Base-by-base conservation (phyloP, 2,329 filamentous ascomycete genomes). In the Tolypocladium capitatum region DNA sequence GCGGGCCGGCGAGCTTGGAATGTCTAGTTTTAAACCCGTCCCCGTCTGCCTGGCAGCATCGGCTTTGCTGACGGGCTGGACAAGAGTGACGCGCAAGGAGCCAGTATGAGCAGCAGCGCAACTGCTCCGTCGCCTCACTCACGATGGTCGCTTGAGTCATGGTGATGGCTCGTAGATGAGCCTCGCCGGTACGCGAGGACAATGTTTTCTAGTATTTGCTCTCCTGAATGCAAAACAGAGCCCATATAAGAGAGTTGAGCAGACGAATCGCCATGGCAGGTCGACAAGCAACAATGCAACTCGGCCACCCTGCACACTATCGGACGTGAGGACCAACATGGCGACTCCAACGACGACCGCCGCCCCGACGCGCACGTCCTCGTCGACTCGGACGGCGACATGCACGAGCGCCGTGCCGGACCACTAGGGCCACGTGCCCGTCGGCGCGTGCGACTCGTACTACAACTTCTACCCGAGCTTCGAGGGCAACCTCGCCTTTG, bases 381-480 rank as follows among this genome's bases (percentile, higher is more conserved):
- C n/a, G n/a, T n/a, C n/a, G n/a, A n/a, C n/a, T n/a, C n/a, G n/a
- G n/a, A n/a, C 42, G 30, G 30, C 27, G 4, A 34, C 42, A 2
- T 65, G 63, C 41, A 63, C 53, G n/a, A 61, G 55, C 4, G 62
- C 63, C 21, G 53, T 63, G 2, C 63, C 63, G 3, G 61, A 50
- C 11, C 55, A 57, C 36, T 58, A 64, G 42, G 63, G 63, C 1
- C 49, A 55, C 47, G 61, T 65, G 6, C 61, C 63, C 9, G 31
- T 53, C 16, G 56, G 56, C 28, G 56, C 62, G 1, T 66, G 63
- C 49, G 62, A 65, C 36, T 52, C 60, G 24, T 55, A 63, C 44
- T 63, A 66, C 43, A 47, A 46, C 46, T 66, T 60, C 47, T 48
- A 65, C 28, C 63, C 63, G 1, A 60, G 51, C 47, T 67, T 64